These are phyloP conservation scores for Podila horticola DNA, from an alignment of 192 early-diverging fungal species.

Conservation along the genomic window DNA sequence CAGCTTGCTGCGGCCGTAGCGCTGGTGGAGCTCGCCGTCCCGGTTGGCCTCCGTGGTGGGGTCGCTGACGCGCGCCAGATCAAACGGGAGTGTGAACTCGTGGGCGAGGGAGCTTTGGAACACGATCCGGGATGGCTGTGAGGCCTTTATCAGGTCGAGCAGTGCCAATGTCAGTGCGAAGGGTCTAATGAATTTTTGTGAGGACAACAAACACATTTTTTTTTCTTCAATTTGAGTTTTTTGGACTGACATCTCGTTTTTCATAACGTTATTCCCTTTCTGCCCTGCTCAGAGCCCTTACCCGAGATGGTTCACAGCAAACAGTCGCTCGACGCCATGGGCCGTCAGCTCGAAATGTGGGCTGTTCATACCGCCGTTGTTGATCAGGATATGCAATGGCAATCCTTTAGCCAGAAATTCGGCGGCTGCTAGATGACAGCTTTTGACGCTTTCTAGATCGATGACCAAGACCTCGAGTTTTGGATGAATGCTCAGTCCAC, in stretches of 20 bases:
- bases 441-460: slow-evolving; percentile 14
- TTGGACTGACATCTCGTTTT: no score
- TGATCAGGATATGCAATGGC: slow-evolving; percentile 60
- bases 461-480: slow-evolving; percentile 22
- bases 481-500: neutral
- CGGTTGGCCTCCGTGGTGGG: neutral
- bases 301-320: slow-evolving; percentile 64
- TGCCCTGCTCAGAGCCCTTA: slow-evolving; percentile 15
- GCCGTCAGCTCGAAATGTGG: slow-evolving; percentile 37
- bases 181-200: neutral
- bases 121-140: neutral
- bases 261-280: neutral
- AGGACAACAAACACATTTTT: no score
- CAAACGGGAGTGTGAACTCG: neutral
- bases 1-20: neutral
- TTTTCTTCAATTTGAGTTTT: neutral
- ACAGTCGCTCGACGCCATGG: slow-evolving; percentile 56
- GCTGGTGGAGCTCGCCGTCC: neutral
- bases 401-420: slow-evolving; percentile 31
- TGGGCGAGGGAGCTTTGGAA: neutral
- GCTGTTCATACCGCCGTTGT: slow-evolving; percentile 42
- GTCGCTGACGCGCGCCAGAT: slow-evolving; percentile 2
- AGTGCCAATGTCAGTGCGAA: neutral
- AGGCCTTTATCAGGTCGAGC: neutral
- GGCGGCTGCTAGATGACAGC: slow-evolving; percentile 18